These are phyloP conservation scores for Ceratocystis papillata DNA, from an alignment of 2,329 filamentous ascomycete species.

Conservation along the genomic window DNA sequence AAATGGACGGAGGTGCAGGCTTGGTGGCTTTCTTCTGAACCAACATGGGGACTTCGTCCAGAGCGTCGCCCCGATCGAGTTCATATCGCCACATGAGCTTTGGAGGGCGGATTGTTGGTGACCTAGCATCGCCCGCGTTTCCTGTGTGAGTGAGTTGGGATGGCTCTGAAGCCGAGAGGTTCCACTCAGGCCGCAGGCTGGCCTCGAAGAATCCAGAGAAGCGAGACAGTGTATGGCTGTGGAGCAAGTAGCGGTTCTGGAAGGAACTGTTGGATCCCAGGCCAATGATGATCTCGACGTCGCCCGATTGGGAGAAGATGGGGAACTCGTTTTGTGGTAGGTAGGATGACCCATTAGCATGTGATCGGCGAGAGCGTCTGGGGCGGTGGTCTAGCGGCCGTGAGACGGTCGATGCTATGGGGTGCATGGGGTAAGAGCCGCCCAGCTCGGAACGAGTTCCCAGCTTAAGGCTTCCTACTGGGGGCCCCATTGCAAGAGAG, in stretches of 20 bases:
- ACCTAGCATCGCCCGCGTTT: neutral
- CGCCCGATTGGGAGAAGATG: conserved; percentile 77
- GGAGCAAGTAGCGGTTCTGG: conserved; percentile 76
- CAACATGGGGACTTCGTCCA: conserved; percentile 75
- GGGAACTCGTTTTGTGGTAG: conserved; percentile 83
- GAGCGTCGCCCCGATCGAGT: conserved; percentile 61
- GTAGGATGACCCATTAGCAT: conserved; percentile 60
- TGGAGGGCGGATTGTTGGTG: neutral
- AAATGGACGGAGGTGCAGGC: conserved; percentile 29
- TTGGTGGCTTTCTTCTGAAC: conserved; percentile 57
- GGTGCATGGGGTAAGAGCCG: conserved; percentile 46
- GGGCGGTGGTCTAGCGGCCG: conserved; percentile 43
- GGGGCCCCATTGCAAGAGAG: conserved; percentile 37
- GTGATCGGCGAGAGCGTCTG: conserved; percentile 70
- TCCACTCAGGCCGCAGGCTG: conserved; percentile 71
- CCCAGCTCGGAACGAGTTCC: conserved; percentile 30
- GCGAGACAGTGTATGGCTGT: conserved; percentile 75
- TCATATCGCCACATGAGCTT: conserved; percentile 67
- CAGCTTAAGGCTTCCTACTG: conserved; percentile 1
- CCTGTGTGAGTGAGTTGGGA: neutral
- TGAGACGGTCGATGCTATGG: conserved; percentile 52
- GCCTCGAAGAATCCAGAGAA: conserved; percentile 92
- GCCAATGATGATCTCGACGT: conserved; percentile 78
- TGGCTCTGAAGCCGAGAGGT: conserved; percentile 32
- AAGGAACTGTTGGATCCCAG: conserved; percentile 43